Percentiles rank a stretch among this genome's conserved stretches.
These are phyloP conservation scores for Auricularia sp. DNA, from an alignment of 768 basidiomycete species.

Conservation along the genomic window DNA sequence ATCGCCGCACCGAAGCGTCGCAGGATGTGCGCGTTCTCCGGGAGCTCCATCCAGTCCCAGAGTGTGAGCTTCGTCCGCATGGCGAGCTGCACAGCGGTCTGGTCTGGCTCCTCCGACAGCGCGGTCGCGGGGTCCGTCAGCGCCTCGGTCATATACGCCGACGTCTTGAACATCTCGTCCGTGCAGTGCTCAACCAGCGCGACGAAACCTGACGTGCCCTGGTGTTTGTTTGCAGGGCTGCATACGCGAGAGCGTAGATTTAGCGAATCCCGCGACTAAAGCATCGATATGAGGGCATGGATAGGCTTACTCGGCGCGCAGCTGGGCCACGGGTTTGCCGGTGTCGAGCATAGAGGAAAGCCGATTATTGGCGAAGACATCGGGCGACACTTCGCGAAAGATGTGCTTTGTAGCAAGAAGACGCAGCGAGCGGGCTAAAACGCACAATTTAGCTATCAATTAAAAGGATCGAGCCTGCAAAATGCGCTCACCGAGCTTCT, in stretches of 20 bases:
- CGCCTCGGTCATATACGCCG: constrained; percentile 15
- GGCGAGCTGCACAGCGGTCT: constrained; percentile 19
- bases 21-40: constrained; percentile 18
- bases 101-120: constrained; percentile 18
- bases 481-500: constrained; percentile 24
- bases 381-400: no score
- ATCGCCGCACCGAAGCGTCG: constrained; percentile 26
- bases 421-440: constrained; percentile 20
- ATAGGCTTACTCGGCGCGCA: neutral
- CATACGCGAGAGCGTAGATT: neutral
- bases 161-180: constrained; percentile 16
- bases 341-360: no score
- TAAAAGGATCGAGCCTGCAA: no score
- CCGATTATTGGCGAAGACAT: no score
- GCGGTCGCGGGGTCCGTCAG: constrained; percentile 13
- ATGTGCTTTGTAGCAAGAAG: constrained; percentile 8
- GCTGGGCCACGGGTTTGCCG: constrained; percentile 6
- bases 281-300: neutral
- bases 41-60: constrained; percentile 20
- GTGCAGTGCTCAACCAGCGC: constrained; percentile 17
- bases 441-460: no score
- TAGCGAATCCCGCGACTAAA: neutral
- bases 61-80: constrained; percentile 14
- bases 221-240: constrained; percentile 12
- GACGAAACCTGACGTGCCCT: constrained; percentile 14